Percentiles rank a stretch among this genome's conserved stretches.
These are phyloP conservation scores for Apiospora pterosperma DNA, from an alignment of 2,329 filamentous ascomycete species.

Conservation along the genomic window DNA sequence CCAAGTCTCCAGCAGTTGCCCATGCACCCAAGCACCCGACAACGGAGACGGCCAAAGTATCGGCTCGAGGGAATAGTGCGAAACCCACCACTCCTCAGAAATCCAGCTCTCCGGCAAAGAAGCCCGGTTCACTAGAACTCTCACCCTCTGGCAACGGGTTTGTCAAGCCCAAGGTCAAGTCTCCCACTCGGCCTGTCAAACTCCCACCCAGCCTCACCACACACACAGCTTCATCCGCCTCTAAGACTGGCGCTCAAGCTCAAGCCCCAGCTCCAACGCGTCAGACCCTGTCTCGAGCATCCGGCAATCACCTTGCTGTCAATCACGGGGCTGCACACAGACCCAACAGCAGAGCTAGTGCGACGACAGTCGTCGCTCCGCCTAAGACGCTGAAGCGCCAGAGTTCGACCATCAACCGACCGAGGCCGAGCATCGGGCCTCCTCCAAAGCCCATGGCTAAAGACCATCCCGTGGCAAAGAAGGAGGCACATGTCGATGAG, in stretches of 20 bases:
- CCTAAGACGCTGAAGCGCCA: conserved; percentile 39
- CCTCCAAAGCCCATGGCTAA: conserved; percentile 55
- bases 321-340: conserved; percentile 29
- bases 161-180: conserved; percentile 60
- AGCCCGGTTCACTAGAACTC: conserved; percentile 39
- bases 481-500: conserved; percentile 59
- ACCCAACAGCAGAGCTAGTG: conserved; percentile 44
- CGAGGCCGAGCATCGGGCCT: conserved; percentile 52
- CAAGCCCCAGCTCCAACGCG: conserved; percentile 25
- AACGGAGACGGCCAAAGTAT: conserved; percentile 25
- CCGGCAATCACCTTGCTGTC: conserved; percentile 25
- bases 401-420: conserved; percentile 39
- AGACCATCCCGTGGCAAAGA: conserved; percentile 44
- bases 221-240: conserved; percentile 66
- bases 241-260: conserved; percentile 48
- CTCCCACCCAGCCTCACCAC: conserved; percentile 66
- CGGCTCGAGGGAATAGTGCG: conserved; percentile 33
- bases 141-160: conserved; percentile 37
- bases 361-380: conserved; percentile 24
- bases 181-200: conserved; percentile 65
- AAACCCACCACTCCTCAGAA: conserved; percentile 31
- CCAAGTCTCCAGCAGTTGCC: conserved; percentile 33
- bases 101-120: conserved; percentile 32
- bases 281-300: conserved; percentile 39
- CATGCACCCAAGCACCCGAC: conserved; percentile 36